phyloP scores from a whole-genome alignment of 1,139 yeast genomes.

The Pichia cactophila region DNA sequence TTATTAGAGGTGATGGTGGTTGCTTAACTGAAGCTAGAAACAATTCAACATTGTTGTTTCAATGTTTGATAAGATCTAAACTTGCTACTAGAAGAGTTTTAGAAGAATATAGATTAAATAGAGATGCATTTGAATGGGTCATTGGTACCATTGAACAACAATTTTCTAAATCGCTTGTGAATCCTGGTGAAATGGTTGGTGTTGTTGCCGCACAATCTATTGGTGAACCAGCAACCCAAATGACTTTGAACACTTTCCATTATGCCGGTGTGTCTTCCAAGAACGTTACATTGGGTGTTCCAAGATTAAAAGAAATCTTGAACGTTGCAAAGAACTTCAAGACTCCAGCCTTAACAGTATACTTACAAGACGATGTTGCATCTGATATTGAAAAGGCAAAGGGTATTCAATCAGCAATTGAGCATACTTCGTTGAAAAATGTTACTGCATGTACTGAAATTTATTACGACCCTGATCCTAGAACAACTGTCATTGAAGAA shows the following conservation, averaged over 20 bases:
- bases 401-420: slow-evolving; percentile 92
- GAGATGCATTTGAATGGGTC: slow-evolving; percentile 92
- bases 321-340: slow-evolving; percentile 97
- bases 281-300: slow-evolving; percentile 98
- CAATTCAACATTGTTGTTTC: slow-evolving; percentile 86
- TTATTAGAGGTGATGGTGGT: slow-evolving; percentile 73
- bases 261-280: slow-evolving; percentile 99
- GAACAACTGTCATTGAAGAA: slow-evolving; percentile 89
- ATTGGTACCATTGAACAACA: slow-evolving; percentile 89
- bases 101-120: slow-evolving; percentile 81
- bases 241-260: slow-evolving; percentile 99
- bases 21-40: slow-evolving; percentile 80
- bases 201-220: slow-evolving; percentile 98
- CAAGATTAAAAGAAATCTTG: slow-evolving; percentile 97
- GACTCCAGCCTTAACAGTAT: slow-evolving; percentile 96
- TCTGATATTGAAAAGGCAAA: slow-evolving; percentile 90
- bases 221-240: slow-evolving; percentile 99
- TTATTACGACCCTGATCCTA: slow-evolving; percentile 96
- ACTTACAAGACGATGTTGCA: slow-evolving; percentile 72
- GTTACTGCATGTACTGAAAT: slow-evolving; percentile 98
- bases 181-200: slow-evolving; percentile 99
- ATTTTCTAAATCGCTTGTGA: slow-evolving; percentile 86
- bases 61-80: slow-evolving; percentile 86
- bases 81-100: slow-evolving; percentile 84
- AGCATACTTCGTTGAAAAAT: slow-evolving; percentile 89